phyloP scores from a whole-genome alignment of 371 early-diverging fungal species.

The Rhizopus arrhizus region DNA sequence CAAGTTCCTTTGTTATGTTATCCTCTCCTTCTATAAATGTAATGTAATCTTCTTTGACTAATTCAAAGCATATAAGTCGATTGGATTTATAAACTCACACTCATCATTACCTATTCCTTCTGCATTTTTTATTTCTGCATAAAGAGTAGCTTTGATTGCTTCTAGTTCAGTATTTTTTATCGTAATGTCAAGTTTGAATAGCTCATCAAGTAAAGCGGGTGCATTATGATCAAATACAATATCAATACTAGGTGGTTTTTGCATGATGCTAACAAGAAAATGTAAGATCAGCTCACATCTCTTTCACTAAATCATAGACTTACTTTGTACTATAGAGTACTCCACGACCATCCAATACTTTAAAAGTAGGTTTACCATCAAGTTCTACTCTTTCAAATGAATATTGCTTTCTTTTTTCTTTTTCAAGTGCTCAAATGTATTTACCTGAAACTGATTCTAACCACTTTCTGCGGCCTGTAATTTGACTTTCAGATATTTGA shows the following conservation, averaged over 20 bases:
- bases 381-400: neutral
- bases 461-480: constrained; percentile 29
- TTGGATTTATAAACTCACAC: neutral
- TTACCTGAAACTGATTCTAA: constrained; percentile 26
- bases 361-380: constrained; percentile 29
- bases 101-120: constrained; percentile 41
- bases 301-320: neutral
- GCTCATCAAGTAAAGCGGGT: constrained; percentile 73
- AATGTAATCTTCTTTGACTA: constrained; percentile 31
- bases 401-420: neutral
- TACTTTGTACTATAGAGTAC: constrained; percentile 57
- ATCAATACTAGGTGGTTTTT: constrained; percentile 67
- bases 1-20: constrained; percentile 3
- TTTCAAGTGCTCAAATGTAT: neutral
- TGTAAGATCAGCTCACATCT: neutral
- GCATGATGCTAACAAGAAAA: constrained; percentile 52
- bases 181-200: constrained; percentile 61
- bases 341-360: constrained; percentile 56
- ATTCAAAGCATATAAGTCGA: neutral
- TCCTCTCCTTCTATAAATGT: constrained; percentile 21
- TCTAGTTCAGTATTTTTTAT: constrained; percentile 65
- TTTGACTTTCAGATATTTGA: constrained; percentile 25
- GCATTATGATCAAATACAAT: constrained; percentile 55
- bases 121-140: constrained; percentile 53
- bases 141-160: constrained; percentile 48